phyloP scores from a whole-genome alignment of 139 green algal genomes.

The Chlorella vulgaris region DNA sequence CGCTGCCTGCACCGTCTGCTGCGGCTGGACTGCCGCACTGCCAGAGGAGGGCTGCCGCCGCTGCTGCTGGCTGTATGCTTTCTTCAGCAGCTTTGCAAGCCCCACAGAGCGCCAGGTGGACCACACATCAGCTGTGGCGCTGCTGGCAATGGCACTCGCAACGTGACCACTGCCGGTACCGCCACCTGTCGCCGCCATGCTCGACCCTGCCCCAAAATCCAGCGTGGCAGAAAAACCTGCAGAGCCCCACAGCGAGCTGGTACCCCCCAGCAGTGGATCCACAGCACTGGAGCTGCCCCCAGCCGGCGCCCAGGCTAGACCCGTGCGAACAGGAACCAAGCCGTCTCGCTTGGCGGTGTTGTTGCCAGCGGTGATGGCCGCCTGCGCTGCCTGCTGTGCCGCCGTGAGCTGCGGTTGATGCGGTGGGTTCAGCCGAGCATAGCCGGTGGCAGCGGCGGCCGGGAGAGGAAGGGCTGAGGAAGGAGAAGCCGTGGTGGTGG shows the following conservation, averaged over 20 bases:
- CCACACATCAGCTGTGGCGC: constrained; percentile 27
- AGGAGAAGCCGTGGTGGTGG: neutral
- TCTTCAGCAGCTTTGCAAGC: constrained; percentile 61
- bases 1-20: constrained; percentile 43
- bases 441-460: constrained; percentile 30
- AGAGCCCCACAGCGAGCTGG: constrained; percentile 12
- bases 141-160: neutral
- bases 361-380: constrained; percentile 35
- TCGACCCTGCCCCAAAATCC: neutral
- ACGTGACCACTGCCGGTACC: neutral
- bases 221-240: constrained; percentile 7
- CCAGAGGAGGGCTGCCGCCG: neutral
- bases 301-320: constrained; percentile 58
- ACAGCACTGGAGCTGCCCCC: constrained; percentile 6
- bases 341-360: constrained; percentile 36
- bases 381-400: constrained; percentile 51
- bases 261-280: neutral
- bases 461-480: neutral
- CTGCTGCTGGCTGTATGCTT: constrained; percentile 51
- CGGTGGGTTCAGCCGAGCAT: constrained; percentile 40
- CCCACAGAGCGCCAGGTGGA: constrained; percentile 50
- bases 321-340: constrained; percentile 62
- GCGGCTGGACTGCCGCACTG: constrained; percentile 20
- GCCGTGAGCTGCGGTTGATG: constrained; percentile 57
- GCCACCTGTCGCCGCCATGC: neutral